Evolutionary conservation across 225 moss, liverwort and hornwort species (phyloP), one percentile per base, ranked within the genome.

Genomic region (Rhytidiadelphus loreus): DNA sequence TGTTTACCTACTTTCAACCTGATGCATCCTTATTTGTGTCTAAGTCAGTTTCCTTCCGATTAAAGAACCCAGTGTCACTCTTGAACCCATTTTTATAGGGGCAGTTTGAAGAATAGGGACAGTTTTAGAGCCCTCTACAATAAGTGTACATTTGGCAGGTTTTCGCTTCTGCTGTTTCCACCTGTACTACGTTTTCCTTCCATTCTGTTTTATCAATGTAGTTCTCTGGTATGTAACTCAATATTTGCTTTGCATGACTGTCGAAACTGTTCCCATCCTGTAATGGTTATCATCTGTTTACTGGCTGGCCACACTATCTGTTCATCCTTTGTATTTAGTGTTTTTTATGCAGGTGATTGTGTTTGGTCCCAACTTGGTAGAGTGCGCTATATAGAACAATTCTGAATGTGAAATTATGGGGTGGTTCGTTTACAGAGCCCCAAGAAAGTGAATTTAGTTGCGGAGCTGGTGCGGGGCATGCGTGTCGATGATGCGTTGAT

Each of bases 401-500:
- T 71, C 77, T 85, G 57, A 88, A 72, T 83, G 24, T 43, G 59
- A 86, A 86, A 88, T 41, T 32, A n/a, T 69, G 77, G 56, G 77
- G 17, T 87, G 87, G 56, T 72, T 65, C 46, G 35, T 86, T 78
- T 83, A 60, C 88, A 94, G 95, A 97, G 99, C 76, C 96, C 97
- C 48, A 93, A 99, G 89, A 99, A 97, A 90, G 91, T 99, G 91
- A 99, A 99, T 90, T 88, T 99, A 85, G 97, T 99, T 87, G 99
- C 99, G 11, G 97, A 94, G 90, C 93, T 99, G 88, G 99, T 99
- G 71, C 95, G 99, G 33, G 99, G 99, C 72, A 99, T 97, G 96
- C 99, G 97, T 88, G 96, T 96, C 10, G 96, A 96, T 65, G 99
- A 99, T 89, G 99, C 99, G 33, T 92, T 99, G 37, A 93, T 93